phyloP scores from a whole-genome alignment of 345 rosid genomes.

The Hibiscus mutabilis region DNA sequence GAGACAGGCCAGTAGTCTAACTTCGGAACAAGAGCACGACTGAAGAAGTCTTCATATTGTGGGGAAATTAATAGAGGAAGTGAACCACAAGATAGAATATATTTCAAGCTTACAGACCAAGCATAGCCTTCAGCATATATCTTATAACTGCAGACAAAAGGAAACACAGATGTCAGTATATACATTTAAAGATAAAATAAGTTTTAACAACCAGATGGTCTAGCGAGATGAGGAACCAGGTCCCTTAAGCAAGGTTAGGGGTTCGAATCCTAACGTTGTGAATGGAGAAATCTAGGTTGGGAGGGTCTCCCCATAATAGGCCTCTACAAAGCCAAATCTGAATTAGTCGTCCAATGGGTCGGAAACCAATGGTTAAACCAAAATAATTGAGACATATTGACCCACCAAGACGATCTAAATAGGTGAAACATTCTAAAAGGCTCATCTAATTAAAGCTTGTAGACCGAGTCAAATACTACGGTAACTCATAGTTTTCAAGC shows the following conservation, averaged over 20 bases:
- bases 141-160: constrained; percentile 51
- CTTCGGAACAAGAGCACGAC: constrained; percentile 66
- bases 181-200: not conserved
- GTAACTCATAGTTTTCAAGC: not conserved
- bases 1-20: constrained; percentile 84
- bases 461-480: not conserved
- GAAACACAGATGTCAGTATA: constrained; percentile 1
- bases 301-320: too few relatives aligned
- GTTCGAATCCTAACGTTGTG: too few relatives aligned
- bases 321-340: too few relatives aligned
- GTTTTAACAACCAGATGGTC: too few relatives aligned
- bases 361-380: too few relatives aligned
- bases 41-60: constrained; percentile 81
- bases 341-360: too few relatives aligned
- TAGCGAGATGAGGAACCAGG: too few relatives aligned
- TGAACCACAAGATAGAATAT: constrained; percentile 81
- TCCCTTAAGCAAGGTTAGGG: too few relatives aligned
- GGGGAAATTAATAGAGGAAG: constrained; percentile 70
- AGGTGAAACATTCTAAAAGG: not conserved
- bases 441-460: not conserved
- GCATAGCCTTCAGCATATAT: constrained; percentile 96
- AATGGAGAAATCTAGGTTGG: too few relatives aligned
- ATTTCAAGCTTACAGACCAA: constrained; percentile 96
- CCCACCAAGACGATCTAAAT: not conserved
- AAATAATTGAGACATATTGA: too few relatives aligned